A percentile compares a stretch with the other conserved stretches of the same genome.
These are phyloP conservation scores for Trametes cubensis DNA, from an alignment of 768 basidiomycete species.

Conservation along the genomic window DNA sequence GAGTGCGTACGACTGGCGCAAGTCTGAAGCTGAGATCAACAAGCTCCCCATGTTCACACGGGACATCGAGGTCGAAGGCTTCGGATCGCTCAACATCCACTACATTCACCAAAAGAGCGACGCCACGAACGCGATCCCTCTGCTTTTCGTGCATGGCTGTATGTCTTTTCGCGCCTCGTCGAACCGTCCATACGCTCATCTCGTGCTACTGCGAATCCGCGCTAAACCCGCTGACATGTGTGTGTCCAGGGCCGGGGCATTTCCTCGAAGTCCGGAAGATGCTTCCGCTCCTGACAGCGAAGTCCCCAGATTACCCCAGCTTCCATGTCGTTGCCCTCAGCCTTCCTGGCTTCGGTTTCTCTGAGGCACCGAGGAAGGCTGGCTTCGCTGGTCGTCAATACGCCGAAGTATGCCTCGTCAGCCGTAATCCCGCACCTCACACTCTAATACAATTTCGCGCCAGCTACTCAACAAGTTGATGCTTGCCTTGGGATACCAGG, in stretches of 20 bases:
- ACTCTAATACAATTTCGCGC: not conserved
- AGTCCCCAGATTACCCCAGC: conserved; percentile 47
- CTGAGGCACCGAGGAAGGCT: conserved; percentile 53
- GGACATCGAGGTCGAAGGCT: conserved; percentile 51
- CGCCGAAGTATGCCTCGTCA: conserved; percentile 47
- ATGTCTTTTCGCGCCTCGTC: conserved; percentile 17
- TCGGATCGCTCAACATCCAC: conserved; percentile 55
- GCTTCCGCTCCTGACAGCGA: conserved; percentile 51
- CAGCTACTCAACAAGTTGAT: conserved; percentile 34
- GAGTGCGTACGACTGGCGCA: conserved; percentile 58
- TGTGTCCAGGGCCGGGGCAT: conserved; percentile 57
- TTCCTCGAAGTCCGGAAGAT: conserved; percentile 62
- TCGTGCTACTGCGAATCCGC: not conserved
- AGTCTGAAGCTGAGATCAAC: conserved; percentile 54
- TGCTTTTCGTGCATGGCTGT: conserved; percentile 68
- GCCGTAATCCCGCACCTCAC: not conserved
- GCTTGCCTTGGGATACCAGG: conserved; percentile 32
- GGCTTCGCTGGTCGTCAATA: conserved; percentile 55
- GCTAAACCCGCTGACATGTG: not conserved
- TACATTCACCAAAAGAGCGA: conserved; percentile 41
- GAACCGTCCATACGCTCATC: not conserved
- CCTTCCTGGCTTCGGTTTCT: conserved; percentile 65
- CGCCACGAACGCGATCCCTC: conserved; percentile 49
- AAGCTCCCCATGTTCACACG: conserved; percentile 58
- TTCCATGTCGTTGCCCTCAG: conserved; percentile 66